Percentiles rank a stretch among this genome's conserved stretches.
Evolutionary conservation across 176 grass and related monocot genomes (phyloP).

Genomic region (Carex parvula): DNA sequence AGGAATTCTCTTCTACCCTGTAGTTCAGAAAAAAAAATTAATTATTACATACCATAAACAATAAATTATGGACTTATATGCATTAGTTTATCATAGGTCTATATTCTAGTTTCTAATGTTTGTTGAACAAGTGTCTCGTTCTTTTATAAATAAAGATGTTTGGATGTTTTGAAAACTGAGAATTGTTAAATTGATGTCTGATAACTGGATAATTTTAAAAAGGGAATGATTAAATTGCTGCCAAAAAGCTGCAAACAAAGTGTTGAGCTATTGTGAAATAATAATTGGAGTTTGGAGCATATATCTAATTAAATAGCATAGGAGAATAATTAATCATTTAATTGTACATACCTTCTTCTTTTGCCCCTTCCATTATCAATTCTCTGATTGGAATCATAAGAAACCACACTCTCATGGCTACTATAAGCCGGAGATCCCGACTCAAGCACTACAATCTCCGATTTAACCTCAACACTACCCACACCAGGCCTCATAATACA

Average conservation of each 20-base stretch:
- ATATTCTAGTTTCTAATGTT: too few species aligned
- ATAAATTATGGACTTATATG: background rate
- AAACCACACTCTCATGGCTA: background rate
- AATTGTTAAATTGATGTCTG: background rate
- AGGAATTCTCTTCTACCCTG: slow-evolving; percentile 2
- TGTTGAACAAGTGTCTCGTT: too few species aligned
- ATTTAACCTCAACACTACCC: background rate
- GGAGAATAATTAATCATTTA: background rate
- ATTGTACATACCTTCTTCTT: slow-evolving; percentile 16
- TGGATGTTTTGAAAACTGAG: background rate
- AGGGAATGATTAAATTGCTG: background rate
- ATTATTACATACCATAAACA: background rate
- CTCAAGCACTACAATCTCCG: background rate
- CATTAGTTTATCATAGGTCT: background rate
- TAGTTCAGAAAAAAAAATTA: background rate
- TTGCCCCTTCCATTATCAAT: background rate
- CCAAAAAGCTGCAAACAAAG: background rate
- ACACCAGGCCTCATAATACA: background rate
- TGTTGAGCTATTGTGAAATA: background rate
- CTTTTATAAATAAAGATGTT: too few species aligned
- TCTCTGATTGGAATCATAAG: background rate
- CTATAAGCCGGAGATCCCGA: background rate
- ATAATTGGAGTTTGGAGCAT: too few species aligned
- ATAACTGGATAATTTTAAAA: too few species aligned
- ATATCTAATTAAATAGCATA: background rate